Evolutionary conservation across 225 moss, liverwort and hornwort genomes (phyloP), one percentile per base, ranked within the genome.

Genomic region (Physcomitrellopsis africana): DNA sequence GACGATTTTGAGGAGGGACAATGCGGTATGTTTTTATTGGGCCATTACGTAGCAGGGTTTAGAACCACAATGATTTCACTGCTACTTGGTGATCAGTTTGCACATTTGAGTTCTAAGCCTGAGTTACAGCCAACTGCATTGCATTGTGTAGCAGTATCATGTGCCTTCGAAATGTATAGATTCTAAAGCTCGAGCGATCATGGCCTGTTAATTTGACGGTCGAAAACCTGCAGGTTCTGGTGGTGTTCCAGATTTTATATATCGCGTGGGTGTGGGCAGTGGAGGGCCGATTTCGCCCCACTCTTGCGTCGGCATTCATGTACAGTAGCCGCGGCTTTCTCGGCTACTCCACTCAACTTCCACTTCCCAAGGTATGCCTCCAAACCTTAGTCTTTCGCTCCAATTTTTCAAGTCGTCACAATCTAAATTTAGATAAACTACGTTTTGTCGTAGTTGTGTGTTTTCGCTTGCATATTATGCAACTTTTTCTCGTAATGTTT

Each of bases 331-430:
- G 85, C 11, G 87, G 85, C 3, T 5, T 90, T 2, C 70, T 90
- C 1, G 90, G 87, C 1, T 85, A 77, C 81, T 74, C 82, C 0
- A 90, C 87, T 0, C 90, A 83, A 19, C 79, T 90, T 12, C 85
- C 90, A 0, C 44, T 90, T 17, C 90, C 87, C 10, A 70, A 85
- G 78, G 85, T 85, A 5, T 48, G 73, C 14, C 10, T 47, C 15
- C 48, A 49, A 11, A 49, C 20, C 57, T 2, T 2, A 37, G 32
- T 37, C 7, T 37, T 37, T 0, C 32, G 32, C 32, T 7, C 4
- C 32, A 37, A 37, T 1, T 7, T 37, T 37, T 37, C 32, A 37
- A 37, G 32, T 19, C 16, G 19, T 19, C 3, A 10, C 2, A 22
- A 5, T 15, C 48, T 13, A 49, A 49, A 8, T 24, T 24, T 1